These are phyloP conservation scores for Ophioceras dolichostomum DNA, from an alignment of 2,329 filamentous ascomycete species.

Conservation along the genomic window DNA sequence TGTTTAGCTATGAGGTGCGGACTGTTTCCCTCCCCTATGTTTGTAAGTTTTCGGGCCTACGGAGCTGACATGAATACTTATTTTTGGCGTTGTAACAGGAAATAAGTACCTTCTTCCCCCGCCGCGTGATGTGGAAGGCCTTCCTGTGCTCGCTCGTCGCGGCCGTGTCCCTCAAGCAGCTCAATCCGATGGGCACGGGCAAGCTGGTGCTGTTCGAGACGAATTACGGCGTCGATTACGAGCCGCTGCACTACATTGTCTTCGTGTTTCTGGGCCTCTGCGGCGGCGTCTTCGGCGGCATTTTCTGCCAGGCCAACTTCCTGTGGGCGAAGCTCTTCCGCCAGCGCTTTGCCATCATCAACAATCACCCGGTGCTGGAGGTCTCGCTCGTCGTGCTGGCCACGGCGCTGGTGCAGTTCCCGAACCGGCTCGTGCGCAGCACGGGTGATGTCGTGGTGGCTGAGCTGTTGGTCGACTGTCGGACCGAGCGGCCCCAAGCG, in stretches of 20 bases:
- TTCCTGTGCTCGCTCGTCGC: constrained; percentile 46
- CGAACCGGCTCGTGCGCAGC: constrained; percentile 39
- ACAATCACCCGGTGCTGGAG: constrained; percentile 41
- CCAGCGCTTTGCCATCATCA: constrained; percentile 36
- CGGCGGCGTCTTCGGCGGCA: constrained; percentile 45
- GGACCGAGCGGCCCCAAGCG: constrained; percentile 5
- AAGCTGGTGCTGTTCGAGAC: constrained; percentile 50
- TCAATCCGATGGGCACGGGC: constrained; percentile 48
- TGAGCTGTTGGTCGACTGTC: constrained; percentile 42
- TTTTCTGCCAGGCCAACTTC: constrained; percentile 47
- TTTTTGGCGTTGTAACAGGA: too few relatives aligned
- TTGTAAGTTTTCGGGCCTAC: too few relatives aligned
- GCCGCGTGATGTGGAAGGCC: constrained; percentile 41
- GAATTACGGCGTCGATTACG: constrained; percentile 42
- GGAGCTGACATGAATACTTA: too few relatives aligned
- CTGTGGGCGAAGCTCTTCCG: constrained; percentile 43
- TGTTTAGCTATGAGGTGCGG: constrained; percentile 46
- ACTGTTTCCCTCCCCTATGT: too few relatives aligned
- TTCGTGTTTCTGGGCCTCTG: constrained; percentile 42
- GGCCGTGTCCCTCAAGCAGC: constrained; percentile 38
- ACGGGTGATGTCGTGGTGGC: constrained; percentile 43
- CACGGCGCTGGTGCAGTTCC: constrained; percentile 41
- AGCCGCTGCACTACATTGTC: constrained; percentile 40
- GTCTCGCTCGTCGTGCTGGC: constrained; percentile 38
- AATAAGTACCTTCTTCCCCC: constrained; percentile 47